These are phyloP conservation scores for Pseudogymnoascus pannorum DNA, from an alignment of 2,329 filamentous ascomycete species.

Conservation along the genomic window DNA sequence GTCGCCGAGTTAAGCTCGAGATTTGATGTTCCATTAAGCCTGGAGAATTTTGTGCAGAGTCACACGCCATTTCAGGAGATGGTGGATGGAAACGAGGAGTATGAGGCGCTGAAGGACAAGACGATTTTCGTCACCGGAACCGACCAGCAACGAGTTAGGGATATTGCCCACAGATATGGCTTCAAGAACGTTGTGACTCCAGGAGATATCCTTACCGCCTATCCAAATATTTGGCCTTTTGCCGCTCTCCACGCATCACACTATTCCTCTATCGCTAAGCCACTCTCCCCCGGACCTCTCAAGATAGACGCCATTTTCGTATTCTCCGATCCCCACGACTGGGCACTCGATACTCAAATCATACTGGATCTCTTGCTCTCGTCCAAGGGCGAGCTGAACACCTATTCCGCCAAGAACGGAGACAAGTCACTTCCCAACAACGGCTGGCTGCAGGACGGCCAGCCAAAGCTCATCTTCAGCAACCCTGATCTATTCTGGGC, in stretches of 20 bases:
- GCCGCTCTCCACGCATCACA: slow-evolving; percentile 56
- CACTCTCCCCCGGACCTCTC: slow-evolving; percentile 49
- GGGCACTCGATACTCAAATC: slow-evolving; percentile 82
- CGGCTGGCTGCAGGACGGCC: slow-evolving; percentile 76
- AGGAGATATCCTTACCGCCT: slow-evolving; percentile 68
- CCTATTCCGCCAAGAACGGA: slow-evolving; percentile 66
- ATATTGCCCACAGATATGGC: slow-evolving; percentile 46
- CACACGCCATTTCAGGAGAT: slow-evolving; percentile 83
- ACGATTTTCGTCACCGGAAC: slow-evolving; percentile 71
- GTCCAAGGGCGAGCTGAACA: slow-evolving; percentile 70
- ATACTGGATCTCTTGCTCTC: slow-evolving; percentile 80
- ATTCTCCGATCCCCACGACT: slow-evolving; percentile 94
- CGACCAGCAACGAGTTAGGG: slow-evolving; percentile 41
- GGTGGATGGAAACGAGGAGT: slow-evolving; percentile 49
- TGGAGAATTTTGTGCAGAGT: slow-evolving; percentile 73
- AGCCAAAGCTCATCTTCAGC: slow-evolving; percentile 77
- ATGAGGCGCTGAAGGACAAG: slow-evolving; percentile 48
- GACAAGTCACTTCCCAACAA: slow-evolving; percentile 54
- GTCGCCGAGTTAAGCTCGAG: slow-evolving; percentile 61
- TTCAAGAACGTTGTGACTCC: slow-evolving; percentile 80
- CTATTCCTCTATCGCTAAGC: slow-evolving; percentile 51
- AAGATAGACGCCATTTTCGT: slow-evolving; percentile 88
- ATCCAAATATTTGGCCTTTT: slow-evolving; percentile 80
- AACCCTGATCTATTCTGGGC: slow-evolving; percentile 91
- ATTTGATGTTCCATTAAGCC: slow-evolving; percentile 56